phyloP scores from a whole-genome alignment of 306 rosid species.

The Rosa multiflora region DNA sequence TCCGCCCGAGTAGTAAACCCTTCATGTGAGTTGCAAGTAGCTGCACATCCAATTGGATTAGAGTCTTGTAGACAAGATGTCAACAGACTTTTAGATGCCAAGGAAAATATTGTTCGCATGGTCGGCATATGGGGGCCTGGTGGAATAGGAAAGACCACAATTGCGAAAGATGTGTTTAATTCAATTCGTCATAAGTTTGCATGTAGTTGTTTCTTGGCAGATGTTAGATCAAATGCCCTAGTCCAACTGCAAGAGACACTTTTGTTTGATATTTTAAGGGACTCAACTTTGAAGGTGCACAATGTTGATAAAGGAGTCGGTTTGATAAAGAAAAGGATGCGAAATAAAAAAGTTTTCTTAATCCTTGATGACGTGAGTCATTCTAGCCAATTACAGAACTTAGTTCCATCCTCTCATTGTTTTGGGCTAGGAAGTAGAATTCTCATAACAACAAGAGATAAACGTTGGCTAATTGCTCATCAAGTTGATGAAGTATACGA shows the following conservation, averaged over 20 bases:
- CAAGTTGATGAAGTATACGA: no score
- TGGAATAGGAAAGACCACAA: conserved; percentile 6
- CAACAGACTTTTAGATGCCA: neutral
- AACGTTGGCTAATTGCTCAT: no score
- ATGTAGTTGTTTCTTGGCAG: neutral
- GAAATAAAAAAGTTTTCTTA: no score
- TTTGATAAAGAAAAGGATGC: no score
- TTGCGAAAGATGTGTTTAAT: neutral
- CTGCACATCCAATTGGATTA: neutral
- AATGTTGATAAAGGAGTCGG: no score
- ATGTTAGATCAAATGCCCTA: neutral
- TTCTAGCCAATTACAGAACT: no score
- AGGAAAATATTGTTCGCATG: neutral
- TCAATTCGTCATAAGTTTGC: neutral
- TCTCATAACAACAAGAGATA: no score
- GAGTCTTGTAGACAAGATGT: neutral
- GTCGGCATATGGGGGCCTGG: neutral
- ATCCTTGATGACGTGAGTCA: no score
- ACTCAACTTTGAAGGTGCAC: no score
- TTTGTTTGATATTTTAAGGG: neutral
- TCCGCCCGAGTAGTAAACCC: neutral
- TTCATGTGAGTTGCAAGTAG: neutral
- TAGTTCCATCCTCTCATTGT: no score
- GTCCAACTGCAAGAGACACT: neutral
- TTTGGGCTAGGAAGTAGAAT: no score